Base-by-base conservation (phyloP, 345 rosid genomes). In the Schrenkiella parvula region DNA sequence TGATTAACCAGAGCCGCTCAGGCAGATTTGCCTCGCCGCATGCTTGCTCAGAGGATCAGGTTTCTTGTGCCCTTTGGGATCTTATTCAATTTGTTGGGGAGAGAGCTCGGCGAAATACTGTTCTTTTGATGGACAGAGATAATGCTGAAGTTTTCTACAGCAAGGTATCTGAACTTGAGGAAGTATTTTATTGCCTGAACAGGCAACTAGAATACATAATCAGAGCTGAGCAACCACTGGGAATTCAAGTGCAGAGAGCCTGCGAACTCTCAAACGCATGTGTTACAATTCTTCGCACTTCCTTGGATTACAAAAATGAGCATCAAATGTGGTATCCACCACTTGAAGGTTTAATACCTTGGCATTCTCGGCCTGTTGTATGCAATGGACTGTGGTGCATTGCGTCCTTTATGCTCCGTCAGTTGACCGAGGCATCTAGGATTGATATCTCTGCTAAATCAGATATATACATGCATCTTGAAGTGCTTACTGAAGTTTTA, bases 41-140 rank as follows among this genome's bases (percentile, higher is more conserved):
- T 70, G 59, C 82, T 74, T 76, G 73, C 77, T 64, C 84, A 50
- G 87, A 84, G 46, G 70, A 78, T 79, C 88, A 83, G 77, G 75
- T 58, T 71, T 83, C 90, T 28, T 88, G 91, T 80, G 90, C 93
- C 64, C 80, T 91, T 73, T 87, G 96, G 97, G 93, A 91, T 87
- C 89, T 95, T 64, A 86, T 89, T 86, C 93, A 95, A 66, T 66
- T 87, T 67, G 96, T 91, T 68, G 98, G 98, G 61, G 98, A 95
- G 57, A 86, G 80, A 84, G 82, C 96, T 66, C 87, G 99, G 17
- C 76, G 87, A 34, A 89, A 87, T 78, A 89, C 93, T 41, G 88
- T 95, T 80, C 95, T 91, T 66, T 84, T 95, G 65, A 89, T 89
- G 99, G 99, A 89, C 79, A 89, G 97, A 76, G 98, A 95, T 68